Base-by-base conservation (phyloP, 169 alveolate species). In the Cytauxzoon felis region DNA sequence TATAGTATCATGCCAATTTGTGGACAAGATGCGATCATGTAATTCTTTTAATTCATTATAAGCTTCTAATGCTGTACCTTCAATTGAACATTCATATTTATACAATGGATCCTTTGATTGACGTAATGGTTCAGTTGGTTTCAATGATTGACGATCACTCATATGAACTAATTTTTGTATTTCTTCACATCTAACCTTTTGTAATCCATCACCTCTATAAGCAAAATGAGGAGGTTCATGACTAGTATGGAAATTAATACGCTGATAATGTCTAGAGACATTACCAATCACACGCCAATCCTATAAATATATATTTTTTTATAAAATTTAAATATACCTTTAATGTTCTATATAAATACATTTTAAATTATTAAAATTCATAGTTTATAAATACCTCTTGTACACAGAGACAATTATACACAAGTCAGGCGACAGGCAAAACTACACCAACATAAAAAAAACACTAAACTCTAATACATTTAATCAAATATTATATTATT, bases 161-260 rank as follows among this genome's bases (percentile, higher is more conserved):
- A 73, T 40, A 53, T 73, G 84, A 1, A 73, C 70, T 54, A 73
- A 56, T 27, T 64, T 64, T 41, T 73, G 78, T 30, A 73, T 30
- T 52, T 73, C 52, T 45, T 63, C 80, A 23, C 84, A 63, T 16
- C 66, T 18, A 9, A 64, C 40, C 7, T 43, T 24, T n/a, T 78
- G 84, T 30, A 73, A 52, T 1, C 84, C 84, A 45, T 73, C 79
- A 11, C 84, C 84, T 0, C 71, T 26, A 72, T 73, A 73, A 24
- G 69, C 72, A 40, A 58, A 73, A 16, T 73, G 84, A 16, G 69
- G 73, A 11, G 84, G 84, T 43, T 73, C 84, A 49, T 73, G 84
- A 13, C 30, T 49, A 5, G 54, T 40, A 33, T 60, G 75, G 61
- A 29, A 29, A 24, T 27, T 32, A 19, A 1, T 41, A 23, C 19